Base-by-base conservation (phyloP, 768 basidiomycete species). In the Naganishia onofrii region DNA sequence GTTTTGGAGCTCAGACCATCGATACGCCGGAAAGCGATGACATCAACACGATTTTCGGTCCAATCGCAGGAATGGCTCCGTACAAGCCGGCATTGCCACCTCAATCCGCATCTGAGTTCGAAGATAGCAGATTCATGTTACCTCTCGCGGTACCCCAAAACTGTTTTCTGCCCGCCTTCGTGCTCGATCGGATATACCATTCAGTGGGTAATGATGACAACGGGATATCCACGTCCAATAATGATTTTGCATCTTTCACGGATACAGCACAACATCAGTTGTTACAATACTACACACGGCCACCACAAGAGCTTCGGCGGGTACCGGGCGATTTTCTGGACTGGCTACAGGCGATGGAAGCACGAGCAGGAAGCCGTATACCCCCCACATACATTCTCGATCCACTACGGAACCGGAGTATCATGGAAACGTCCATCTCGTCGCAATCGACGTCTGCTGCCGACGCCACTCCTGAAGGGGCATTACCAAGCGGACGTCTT, bases 111-210 rank as follows among this genome's bases (percentile, higher is more conserved):
- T 93, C 93, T 34, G 96, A 99, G 79, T 82, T 97, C 29, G 83
- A 97, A 72, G 93, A 99, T 79, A 93, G 91, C 29, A 86, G 93
- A 73, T 87, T 90, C 79, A 97, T 97, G 93, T 85, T 98, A 28
- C 92, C 92, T 1, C 84, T 95, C 57, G 84, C 87, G 26, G 87
- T 96, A 58, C 94, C 94, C 8, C 87, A 88, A 23, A 88, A 92
- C 78, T 88, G 89, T 36, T 87, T 87, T 46, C 84, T 91, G 79
- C 83, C 94, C 9, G 88, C 90, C 23, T 73, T 80, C 72, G 55
- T 55, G 17, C 29, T 46, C 10, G 28, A 31, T 6, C 55, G 13
- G 3, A 51, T 38, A 12, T 58, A 53, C 48, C 48, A 51, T 26
- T 51, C 42, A 8, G 38, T 46, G 26, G 21, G 17, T 42, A 15